Evolutionary conservation across 805 yeast genomes (phyloP), one percentile per base, ranked within the genome.

Genomic region (Candida xiaguanensis): DNA sequence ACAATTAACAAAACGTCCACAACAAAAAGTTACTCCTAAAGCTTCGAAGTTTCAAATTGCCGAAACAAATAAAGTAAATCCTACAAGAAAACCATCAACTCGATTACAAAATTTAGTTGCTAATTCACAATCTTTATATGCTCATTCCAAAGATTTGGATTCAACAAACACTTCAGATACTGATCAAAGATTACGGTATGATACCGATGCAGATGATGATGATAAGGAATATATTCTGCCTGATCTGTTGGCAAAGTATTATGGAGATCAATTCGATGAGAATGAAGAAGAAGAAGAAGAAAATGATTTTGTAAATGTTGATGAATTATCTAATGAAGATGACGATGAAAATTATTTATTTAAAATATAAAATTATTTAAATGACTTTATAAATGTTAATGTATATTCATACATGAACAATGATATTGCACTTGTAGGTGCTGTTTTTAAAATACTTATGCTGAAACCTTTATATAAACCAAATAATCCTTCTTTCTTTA

Each of bases 401-500:
- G 63, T 44, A 38, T 59, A 61, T 49, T 83, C 90, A 55, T 79
- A 85, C n/a, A 77, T 65, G 65, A 78, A 79, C 40, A 85, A 65
- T 1, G 88, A 75, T 4, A 84, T 58, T 1, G 87, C 86, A 31
- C 80, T 48, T 67, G 86, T 77, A 1, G 97, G 97, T 0, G 91
- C 93, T 11, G 86, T 77, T 56, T 89, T 89, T 36, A 83, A 41
- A 3, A 89, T 46, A 5, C 95, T 82, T 1, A 88, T 77, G 1
- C 77, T 61, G 41, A 82, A 73, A 0, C 96, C 96, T 38, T 79
- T 76, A 59, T 89, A 89, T 9, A 88, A 63, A 0, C 95, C 93
- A 7, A 58, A 50, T 0, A 74, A 2, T 0, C 96, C 95, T 49
- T 85, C 90, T 2, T 49, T 54, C 11, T 45, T 48, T 4, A 79